phyloP scores from a whole-genome alignment of 495 filamentous ascomycete species.

The Copromyces sp. region DNA sequence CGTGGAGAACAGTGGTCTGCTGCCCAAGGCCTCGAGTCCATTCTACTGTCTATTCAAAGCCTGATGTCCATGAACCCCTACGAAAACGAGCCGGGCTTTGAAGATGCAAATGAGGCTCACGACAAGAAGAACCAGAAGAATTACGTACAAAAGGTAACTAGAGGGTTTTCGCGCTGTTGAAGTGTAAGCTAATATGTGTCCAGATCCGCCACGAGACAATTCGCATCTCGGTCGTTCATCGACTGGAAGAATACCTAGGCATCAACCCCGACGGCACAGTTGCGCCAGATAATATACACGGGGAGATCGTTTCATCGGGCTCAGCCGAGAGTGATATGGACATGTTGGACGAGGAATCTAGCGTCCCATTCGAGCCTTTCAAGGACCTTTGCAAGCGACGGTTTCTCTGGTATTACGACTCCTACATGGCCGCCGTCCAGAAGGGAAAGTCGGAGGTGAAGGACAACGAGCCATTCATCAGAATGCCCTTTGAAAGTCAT shows the following conservation, averaged over 20 bases:
- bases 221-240: constrained; percentile 74
- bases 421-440: constrained; percentile 63
- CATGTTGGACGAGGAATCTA: constrained; percentile 41
- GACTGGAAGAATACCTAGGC: constrained; percentile 68
- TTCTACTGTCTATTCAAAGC: constrained; percentile 91
- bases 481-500: constrained; percentile 75
- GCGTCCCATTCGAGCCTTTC: constrained; percentile 63
- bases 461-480: constrained; percentile 51
- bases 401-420: constrained; percentile 93
- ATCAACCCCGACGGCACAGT: constrained; percentile 45
- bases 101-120: constrained; percentile 52
- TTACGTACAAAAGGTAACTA: constrained; percentile 78
- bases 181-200: constrained; percentile 3
- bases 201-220: constrained; percentile 90
- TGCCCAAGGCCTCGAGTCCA: constrained; percentile 89
- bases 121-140: constrained; percentile 66
- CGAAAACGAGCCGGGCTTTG: constrained; percentile 92
- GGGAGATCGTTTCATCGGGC: constrained; percentile 32
- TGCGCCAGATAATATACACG: constrained; percentile 23
- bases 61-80: constrained; percentile 91
- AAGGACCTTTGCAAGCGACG: constrained; percentile 82
- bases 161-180: neutral
- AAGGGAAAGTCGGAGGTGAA: constrained; percentile 48
- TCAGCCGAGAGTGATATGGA: constrained; percentile 36
- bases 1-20: constrained; percentile 90